Base-by-base conservation (phyloP, 2,329 filamentous ascomycete genomes). In the Chrysoporthe cubensis region DNA sequence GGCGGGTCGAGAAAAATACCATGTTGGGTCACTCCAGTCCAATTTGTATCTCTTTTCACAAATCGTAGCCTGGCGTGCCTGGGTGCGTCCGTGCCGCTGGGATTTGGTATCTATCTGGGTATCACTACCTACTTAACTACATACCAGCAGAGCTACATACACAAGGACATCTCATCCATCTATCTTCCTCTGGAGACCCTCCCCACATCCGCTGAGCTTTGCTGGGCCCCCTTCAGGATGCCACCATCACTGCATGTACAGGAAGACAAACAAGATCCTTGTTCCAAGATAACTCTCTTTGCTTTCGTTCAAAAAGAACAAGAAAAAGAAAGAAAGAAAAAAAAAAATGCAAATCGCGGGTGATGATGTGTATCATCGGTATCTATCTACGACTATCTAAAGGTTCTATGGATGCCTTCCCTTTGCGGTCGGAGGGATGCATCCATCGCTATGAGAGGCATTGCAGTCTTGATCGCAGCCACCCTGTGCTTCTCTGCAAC, bases 321-420 rank as follows among this genome's bases (percentile, higher is more conserved):
- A 56, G n/a, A 13, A 9, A 54, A 37, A 2, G 9, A 26, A 11
- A 18, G 16, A 16, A 14, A 40, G 4, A 37, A 57, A 16, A 11
- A 32, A 34, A 42, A 14, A 11, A 42, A 32, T 43, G 50, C 43
- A 46, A 67, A 18, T 40, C 50, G 60, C 60, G 48, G 46, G 67
- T 62, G 65, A 67, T 69, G 67, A 69, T 69, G 67, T 67, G 67
- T 58, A 69, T 69, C 67, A 69, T 57, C 67, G 67, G 65, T 69
- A 69, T 69, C 67, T 69, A 69, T 67, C 67, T 69, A 69, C 65
- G 65, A 61, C 67, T 69, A 69, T 69, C 67, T 69, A 69, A 67
- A 62, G 18, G 44, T 37, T 67, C 37, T 44, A 52, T 57, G 57
- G 26, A 18, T 52, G 64, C 48, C 18, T 59, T 57, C 16, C 32